phyloP scores from a whole-genome alignment of 2,329 filamentous ascomycete genomes.

The Xylariaceae sp. region DNA sequence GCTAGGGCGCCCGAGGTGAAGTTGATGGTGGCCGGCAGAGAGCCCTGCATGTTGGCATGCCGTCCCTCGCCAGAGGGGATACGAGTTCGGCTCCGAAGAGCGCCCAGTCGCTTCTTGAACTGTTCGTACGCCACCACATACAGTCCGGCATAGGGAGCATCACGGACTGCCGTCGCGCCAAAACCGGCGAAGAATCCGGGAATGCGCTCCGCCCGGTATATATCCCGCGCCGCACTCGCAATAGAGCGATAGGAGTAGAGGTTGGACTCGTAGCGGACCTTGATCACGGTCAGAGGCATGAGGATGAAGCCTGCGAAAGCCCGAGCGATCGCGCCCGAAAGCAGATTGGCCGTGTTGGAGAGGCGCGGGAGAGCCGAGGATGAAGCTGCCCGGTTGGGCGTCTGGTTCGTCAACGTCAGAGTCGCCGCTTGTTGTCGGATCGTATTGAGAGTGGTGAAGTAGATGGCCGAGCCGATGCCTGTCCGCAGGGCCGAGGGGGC shows the following conservation, averaged over 20 bases:
- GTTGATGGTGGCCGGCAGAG: slow-evolving; percentile 63
- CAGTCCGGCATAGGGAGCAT: slow-evolving; percentile 92
- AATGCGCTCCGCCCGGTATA: slow-evolving; percentile 63
- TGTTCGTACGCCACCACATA: slow-evolving; percentile 94
- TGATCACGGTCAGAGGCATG: slow-evolving; percentile 95
- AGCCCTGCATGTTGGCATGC: slow-evolving; percentile 24
- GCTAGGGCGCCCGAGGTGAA: slow-evolving; percentile 77
- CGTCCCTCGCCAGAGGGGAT: slow-evolving; percentile 1
- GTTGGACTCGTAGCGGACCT: slow-evolving; percentile 89
- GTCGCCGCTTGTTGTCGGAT: slow-evolving; percentile 61
- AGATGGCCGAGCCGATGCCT: slow-evolving; percentile 85
- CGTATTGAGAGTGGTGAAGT: slow-evolving; percentile 83
- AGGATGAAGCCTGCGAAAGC: slow-evolving; percentile 83
- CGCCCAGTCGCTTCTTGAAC: slow-evolving; percentile 57
- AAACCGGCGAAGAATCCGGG: slow-evolving; percentile 90
- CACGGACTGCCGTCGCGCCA: slow-evolving; percentile 83
- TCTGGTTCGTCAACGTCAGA: slow-evolving; percentile 7
- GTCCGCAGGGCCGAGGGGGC: slow-evolving; percentile 89
- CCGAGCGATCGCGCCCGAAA: slow-evolving; percentile 75
- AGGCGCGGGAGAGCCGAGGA: slow-evolving; percentile 76
- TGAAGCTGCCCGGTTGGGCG: slow-evolving; percentile 10
- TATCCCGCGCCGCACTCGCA: slow-evolving; percentile 63
- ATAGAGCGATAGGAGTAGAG: slow-evolving; percentile 79
- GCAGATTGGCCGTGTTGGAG: slow-evolving; percentile 75
- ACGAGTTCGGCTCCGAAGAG: slow-evolving; percentile 13